Conservation (phyloP, 768 basidiomycete species). For the Nidularia sp. region DNA sequence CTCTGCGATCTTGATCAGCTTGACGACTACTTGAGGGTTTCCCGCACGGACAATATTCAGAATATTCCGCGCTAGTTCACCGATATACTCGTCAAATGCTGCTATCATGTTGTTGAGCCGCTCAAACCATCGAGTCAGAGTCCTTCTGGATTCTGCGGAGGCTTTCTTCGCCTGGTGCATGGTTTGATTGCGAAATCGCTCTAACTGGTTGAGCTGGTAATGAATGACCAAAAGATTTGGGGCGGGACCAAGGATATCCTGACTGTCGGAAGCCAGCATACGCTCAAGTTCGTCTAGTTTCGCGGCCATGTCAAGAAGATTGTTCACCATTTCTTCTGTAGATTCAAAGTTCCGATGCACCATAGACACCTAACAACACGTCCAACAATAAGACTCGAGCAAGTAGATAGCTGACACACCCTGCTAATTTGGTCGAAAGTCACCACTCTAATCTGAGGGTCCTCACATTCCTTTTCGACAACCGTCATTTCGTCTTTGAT, state of each 20-base stretch:
- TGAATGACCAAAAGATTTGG: conserved; percentile 89
- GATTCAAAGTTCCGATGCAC: conserved; percentile 94
- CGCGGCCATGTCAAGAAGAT: conserved; percentile 87
- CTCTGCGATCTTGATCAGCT: conserved; percentile 90
- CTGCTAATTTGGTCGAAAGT: conserved; percentile 96
- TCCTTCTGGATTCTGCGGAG: conserved; percentile 59
- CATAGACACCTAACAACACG: conserved; percentile 76
- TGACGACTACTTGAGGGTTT: conserved; percentile 82
- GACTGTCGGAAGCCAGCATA: conserved; percentile 71
- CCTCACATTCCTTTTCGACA: conserved; percentile 71
- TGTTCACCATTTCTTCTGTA: conserved; percentile 93
- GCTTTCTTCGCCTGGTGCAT: conserved; percentile 91
- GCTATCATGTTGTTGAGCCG: conserved; percentile 75
- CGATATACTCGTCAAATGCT: conserved; percentile 82
- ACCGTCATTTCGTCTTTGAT: conserved; percentile 85
- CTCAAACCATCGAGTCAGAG: conserved; percentile 78
- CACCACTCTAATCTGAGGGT: conserved; percentile 70
- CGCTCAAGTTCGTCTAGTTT: conserved; percentile 76
- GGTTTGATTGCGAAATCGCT: conserved; percentile 90
- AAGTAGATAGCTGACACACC: conserved; percentile 45
- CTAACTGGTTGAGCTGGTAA: conserved; percentile 87
- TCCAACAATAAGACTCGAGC: background rate
- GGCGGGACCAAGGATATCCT: conserved; percentile 81
- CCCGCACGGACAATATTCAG: conserved; percentile 77
- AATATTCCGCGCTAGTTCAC: conserved; percentile 73